phyloP scores from a whole-genome alignment of 2,329 filamentous ascomycete genomes.

The Teratosphaeria pseudoeucalypti region DNA sequence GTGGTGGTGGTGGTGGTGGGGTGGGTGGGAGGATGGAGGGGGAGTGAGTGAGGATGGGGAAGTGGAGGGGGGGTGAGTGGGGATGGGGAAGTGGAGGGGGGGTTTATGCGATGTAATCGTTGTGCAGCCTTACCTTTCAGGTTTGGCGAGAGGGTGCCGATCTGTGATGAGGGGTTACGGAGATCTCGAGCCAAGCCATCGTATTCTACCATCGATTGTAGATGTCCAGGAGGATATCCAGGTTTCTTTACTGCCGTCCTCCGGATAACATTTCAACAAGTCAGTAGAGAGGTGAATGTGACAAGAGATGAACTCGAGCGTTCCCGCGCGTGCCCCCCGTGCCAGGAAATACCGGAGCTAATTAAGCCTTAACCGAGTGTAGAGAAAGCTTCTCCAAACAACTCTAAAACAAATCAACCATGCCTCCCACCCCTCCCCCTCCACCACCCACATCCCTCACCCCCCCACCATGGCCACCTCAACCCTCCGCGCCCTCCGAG shows the following conservation, averaged over 20 bases:
- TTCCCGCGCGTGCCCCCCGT: not conserved
- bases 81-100: not conserved
- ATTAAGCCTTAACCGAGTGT: not conserved
- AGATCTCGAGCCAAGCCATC: not conserved
- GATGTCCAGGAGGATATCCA: no score
- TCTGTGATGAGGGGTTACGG: not conserved
- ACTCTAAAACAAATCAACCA: not conserved
- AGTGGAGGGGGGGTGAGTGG: no score
- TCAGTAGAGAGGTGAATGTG: no score
- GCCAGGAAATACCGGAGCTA: not conserved
- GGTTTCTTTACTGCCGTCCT: no score
- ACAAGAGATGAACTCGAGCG: no score
- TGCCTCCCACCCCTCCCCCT: not conserved
- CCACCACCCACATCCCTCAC: not conserved
- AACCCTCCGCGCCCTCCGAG: not conserved
- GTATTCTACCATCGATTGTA: no score
- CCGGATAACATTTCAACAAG: no score
- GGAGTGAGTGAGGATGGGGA: no score
- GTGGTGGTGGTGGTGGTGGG: not conserved
- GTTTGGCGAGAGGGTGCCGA: not conserved
- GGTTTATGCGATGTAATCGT: not conserved
- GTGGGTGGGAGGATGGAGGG: no score
- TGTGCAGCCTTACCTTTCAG: not conserved
- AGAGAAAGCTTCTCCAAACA: not conserved
- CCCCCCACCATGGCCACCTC: conserved; percentile 6